Evolutionary conservation across 2,329 filamentous ascomycete genomes (phyloP), one percentile per base, ranked within the genome.

Genomic region (Elsinoe batatas): DNA sequence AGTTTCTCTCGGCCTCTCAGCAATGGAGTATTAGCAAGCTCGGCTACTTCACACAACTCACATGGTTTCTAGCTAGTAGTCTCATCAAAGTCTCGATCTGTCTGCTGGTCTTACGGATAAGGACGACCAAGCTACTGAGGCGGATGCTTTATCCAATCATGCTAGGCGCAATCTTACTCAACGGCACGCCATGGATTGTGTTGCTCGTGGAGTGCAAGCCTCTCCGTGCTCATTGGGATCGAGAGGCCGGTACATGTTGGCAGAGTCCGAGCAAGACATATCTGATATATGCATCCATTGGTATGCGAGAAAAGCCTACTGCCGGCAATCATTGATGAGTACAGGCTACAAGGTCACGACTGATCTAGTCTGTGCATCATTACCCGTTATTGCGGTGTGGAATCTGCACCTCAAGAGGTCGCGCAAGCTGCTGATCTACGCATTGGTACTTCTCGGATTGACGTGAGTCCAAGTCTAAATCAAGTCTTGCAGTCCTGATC

Each of bases 61-160:
- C 72, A 18, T 65, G 74, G 3, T 75, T 74, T 57, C 61, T 64
- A 7, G 67, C 66, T 35, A 67, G 74, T 35, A 70, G 68, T 36
- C 54, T 74, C 1, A 64, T 75, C 44, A 75, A 75, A 56, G 64
- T 69, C 33, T 74, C 71, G 4, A 74, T 75, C 47, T 66, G 71
- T 59, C 58, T 74, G 10, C 62, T 75, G 8, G 60, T 75, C 1
- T 59, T 74, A 4, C 68, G 72, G 11, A 72, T 74, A 61, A 72
- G 73, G 13, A 57, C 63, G 70, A 67, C 68, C 2, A 64, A 53
- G 47, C 38, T 51, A 36, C 58, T 72, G 11, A 65, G 60, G 51
- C 65, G 60, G 5, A 61, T 65, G 5, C 60, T 73, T 1, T 71
- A 64, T 42, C 36, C 38, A 5, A 59, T 65, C 44, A 63, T 65